Base-by-base conservation (phyloP, 169 alveolate genomes). In the Cryptosporidium viatorum region DNA sequence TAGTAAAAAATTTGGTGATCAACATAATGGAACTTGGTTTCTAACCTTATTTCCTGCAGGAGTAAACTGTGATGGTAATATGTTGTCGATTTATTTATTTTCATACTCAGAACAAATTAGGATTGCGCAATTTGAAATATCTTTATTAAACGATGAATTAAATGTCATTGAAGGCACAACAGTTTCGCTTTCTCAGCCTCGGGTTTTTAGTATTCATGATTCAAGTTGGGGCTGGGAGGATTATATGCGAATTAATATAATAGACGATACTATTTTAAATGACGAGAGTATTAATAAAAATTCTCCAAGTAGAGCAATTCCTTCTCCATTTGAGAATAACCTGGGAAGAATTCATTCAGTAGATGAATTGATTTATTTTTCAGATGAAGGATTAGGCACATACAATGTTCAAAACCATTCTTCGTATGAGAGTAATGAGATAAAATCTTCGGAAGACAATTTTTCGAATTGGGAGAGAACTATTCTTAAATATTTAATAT, bases 181-280 rank as follows among this genome's bases (percentile, higher is more conserved):
- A 18, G 74, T 62, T 9, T 62, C 89, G 18, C 59, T 67, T 43
- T 80, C 89, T 29, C 89, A 80, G 5, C 89, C 89, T 16, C 60
- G 75, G 21, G 67, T 80, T 31, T 80, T 80, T 65, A 60, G 51
- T 67, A 14, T n/a, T 43, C 45, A 23, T 26, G 50, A 80, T 59
- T 67, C 89, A 4, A 80, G 89, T n/a, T 80, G 89, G 89, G 89
- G 89, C 1, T 80, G 89, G 89, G 89, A 80, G 51, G 89, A 80
- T 48, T 80, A 80, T 65, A 80, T 80, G 80, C 31, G 43, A 48
- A 62, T 80, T 23, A 45, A 60, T 59, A 29, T 16, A 16, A 39
- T 80, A 16, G 50, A 59, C 1, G 43, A 80, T 41, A 18, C n/a
- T 65, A 62, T 10, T 10, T 26, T 45, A 23, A 41, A 8, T 41